A percentile compares a stretch with the other conserved stretches of the same genome.
Evolutionary conservation across 2,329 filamentous ascomycete species (phyloP).

Genomic region (Coniella vitis): DNA sequence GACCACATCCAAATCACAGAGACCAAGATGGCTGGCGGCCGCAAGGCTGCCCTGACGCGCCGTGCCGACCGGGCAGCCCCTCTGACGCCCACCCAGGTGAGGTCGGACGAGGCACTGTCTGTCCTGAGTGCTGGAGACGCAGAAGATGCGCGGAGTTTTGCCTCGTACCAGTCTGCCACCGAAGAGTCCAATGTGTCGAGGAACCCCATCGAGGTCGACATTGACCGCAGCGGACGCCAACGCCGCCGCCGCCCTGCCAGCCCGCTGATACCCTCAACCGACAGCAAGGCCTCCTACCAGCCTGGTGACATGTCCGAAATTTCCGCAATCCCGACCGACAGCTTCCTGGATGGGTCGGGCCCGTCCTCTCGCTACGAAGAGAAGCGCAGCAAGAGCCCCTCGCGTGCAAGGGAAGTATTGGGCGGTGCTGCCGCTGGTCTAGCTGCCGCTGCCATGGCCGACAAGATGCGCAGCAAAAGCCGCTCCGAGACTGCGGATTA

Average conservation of each 20-base stretch:
- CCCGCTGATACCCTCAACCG: slow-evolving; percentile 54
- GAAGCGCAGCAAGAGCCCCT: slow-evolving; percentile 37
- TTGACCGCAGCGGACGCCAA: slow-evolving; percentile 51
- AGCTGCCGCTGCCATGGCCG: slow-evolving; percentile 32
- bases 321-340: slow-evolving; percentile 63
- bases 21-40: slow-evolving; percentile 52
- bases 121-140: slow-evolving; percentile 21
- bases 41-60: slow-evolving; percentile 54
- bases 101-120: slow-evolving; percentile 33
- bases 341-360: slow-evolving; percentile 54
- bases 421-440: slow-evolving; percentile 32
- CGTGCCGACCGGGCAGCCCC: slow-evolving; percentile 43
- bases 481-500: slow-evolving; percentile 35
- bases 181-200: slow-evolving; percentile 72
- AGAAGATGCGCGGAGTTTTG: slow-evolving; percentile 60
- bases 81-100: slow-evolving; percentile 32
- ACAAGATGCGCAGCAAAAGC: slow-evolving; percentile 36
- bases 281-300: slow-evolving; percentile 53
- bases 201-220: slow-evolving; percentile 84
- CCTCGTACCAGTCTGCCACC: slow-evolving; percentile 70
- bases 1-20: slow-evolving; percentile 86
- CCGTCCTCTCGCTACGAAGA: slow-evolving; percentile 27
- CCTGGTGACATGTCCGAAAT: slow-evolving; percentile 73
- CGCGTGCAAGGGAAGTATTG: slow-evolving; percentile 31
- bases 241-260: slow-evolving; percentile 59